Evolutionary conservation across 306 rosid species (phyloP).

Genomic region (Macrotyloma uniflorum): DNA sequence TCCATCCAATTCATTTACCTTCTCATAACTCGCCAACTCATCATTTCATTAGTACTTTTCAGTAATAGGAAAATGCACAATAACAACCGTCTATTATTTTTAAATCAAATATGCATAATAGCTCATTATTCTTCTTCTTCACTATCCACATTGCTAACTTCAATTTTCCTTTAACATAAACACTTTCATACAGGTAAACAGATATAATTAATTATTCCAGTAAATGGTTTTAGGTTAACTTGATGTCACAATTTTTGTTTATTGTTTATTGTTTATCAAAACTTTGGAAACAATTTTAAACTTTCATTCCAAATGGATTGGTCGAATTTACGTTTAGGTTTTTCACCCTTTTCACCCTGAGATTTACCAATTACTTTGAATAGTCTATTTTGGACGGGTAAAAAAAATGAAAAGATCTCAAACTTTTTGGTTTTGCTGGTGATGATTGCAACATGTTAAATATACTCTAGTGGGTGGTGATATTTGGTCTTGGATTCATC

Average conservation of each 20-base stretch:
- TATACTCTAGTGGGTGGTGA: too few species aligned
- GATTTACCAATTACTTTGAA: background rate
- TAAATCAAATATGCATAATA: too few species aligned
- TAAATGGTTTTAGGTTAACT: background rate
- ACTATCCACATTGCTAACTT: background rate
- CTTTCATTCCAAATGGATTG: background rate
- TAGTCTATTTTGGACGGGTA: background rate
- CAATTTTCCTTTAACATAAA: background rate
- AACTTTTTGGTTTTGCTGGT: background rate
- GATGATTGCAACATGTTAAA: background rate
- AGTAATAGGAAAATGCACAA: background rate
- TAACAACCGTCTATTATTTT: background rate
- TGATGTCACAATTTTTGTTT: background rate
- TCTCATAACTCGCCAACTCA: constrained; percentile 24
- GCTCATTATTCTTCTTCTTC: too few species aligned
- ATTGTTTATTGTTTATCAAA: background rate
- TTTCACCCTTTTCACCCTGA: background rate
- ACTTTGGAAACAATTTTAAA: background rate
- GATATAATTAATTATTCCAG: background rate
- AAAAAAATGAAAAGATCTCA: background rate
- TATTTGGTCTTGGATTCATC: too few species aligned
- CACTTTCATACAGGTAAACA: background rate
- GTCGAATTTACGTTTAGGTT: background rate
- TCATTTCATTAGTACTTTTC: background rate
- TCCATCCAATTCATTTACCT: constrained; percentile 24